Base-by-base conservation (phyloP, 805 yeast genomes). In the Citeromyces nyonsensis region DNA sequence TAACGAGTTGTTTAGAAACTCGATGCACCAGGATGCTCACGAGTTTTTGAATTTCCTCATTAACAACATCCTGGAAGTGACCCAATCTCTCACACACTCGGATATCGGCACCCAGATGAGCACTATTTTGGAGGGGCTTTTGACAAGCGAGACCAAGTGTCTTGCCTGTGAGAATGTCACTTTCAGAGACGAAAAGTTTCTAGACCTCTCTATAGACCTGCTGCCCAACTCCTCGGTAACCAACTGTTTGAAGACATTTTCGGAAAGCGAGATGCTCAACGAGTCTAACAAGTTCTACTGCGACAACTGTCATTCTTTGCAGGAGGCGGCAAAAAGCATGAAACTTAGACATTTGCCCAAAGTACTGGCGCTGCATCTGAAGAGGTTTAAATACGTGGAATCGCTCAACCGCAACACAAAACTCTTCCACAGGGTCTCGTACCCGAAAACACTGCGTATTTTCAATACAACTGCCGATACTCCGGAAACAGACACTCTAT, bases 21-120 rank as follows among this genome's bases (percentile, higher is more conserved):
- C 81, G 28, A 86, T 85, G 95, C 98, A 91, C 51, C 98, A 91
- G 49, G 98, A 91, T 59, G 96, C 97, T 4, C 98, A 91, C 54
- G 98, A 91, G 55, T 91, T 91, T 52, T 65, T 86, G 48, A 88
- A 86, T 50, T 86, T 81, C 47, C 51, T 86, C 42, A 59, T 91
- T 33, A 91, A 91, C 52, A 69, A 59, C 41, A 61, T 63, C 12
- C 57, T 67, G 10, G 85, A 81, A 39, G 63, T 79, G 11, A 54
- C 64, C 18, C 66, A 61, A 29, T 36, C 20, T 8, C 51, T 52
- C 36, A 40, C 39, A 32, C 33, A 32, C 12, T 18, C 22, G 7
- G 22, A 18, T 7, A 18, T 18, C 22, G 22, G 7, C 22, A 29
- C 28, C 7, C 33, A 33, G 36, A 28, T 33, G 14, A 20, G 32